Base-by-base conservation (phyloP, 2,329 filamentous ascomycete genomes). In the Ophiostoma angusticollis region DNA sequence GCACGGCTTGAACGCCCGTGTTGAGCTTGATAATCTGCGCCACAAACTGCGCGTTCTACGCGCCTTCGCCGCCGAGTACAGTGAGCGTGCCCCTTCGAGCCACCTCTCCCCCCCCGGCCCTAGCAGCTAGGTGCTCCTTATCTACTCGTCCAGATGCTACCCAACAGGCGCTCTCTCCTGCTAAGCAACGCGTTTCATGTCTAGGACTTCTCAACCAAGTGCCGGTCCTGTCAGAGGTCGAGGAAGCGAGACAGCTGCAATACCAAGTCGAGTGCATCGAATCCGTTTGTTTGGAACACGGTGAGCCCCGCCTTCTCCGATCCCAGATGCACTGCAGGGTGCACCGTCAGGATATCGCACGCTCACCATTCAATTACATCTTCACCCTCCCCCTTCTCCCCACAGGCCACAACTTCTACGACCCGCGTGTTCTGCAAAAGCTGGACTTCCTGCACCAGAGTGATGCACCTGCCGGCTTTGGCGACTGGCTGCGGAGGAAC, bases 181-280 rank as follows among this genome's bases (percentile, higher is more conserved):
- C n/a, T n/a, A n/a, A n/a, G n/a, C n/a, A n/a, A n/a, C n/a, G n/a
- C n/a, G n/a, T 31, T 21, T 24, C n/a, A 22, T 42, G 25, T 35
- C 34, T 50, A 67, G 63, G 62, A 39, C 45, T 65, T 33, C 51
- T 56, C 23, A 54, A 57, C 31, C 56, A 54, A 44, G 51, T 67
- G 34, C 63, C 65, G 18, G 56, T 62, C 45, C 54, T 72, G 39
- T 74, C 68, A 38, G 67, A 72, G 45, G 60, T 65, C 18, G 71
- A 75, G 53, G 72, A 75, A 52, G 71, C 71, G 19, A 62, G 71
- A 40, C 60, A 63, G 27, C 55, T 74, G 38, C 71, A 75, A 52
- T 71, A 74, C 49, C 66, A 65, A 47, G 74, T 70, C 55, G 71
- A 75, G 55, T 72, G 68, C 52, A 65, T 75, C 39, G 69, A 74